Percentiles rank a stretch among this genome's conserved stretches.
Conservation (phyloP, 1,284 basidiomycete species). For the Cutaneotrichosporon dermatis region DNA sequence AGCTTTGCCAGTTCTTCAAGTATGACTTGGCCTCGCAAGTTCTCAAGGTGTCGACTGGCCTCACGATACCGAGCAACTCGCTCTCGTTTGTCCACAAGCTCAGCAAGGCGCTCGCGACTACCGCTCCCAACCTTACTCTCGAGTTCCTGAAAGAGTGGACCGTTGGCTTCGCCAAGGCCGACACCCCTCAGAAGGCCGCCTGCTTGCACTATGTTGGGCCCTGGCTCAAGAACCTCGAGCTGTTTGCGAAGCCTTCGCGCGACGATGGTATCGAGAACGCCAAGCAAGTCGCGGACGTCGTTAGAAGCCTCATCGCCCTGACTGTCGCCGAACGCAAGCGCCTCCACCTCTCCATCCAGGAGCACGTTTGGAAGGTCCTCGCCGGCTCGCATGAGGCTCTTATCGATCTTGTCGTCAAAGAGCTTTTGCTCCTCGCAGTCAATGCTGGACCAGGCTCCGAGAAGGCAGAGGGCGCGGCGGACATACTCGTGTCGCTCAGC, state of each 20-base stretch:
- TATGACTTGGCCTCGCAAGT: conserved; percentile 67
- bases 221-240: conserved; percentile 74
- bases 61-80: conserved; percentile 69
- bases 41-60: conserved; percentile 55
- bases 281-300: conserved; percentile 62
- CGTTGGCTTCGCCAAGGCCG: conserved; percentile 55
- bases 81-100: conserved; percentile 61
- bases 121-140: conserved; percentile 72
- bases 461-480: conserved; percentile 68
- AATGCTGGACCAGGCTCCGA: conserved; percentile 72
- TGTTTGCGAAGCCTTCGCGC: conserved; percentile 66
- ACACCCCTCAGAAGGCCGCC: conserved; percentile 61
- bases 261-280: conserved; percentile 38
- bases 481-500: conserved; percentile 67
- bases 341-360: conserved; percentile 63
- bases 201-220: conserved; percentile 76
- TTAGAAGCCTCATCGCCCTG: conserved; percentile 68
- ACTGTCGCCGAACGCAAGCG: conserved; percentile 65
- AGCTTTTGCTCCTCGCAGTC: conserved; percentile 70
- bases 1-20: conserved; percentile 71
- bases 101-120: conserved; percentile 66
- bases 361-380: conserved; percentile 69
- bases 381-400: conserved; percentile 62
- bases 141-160: conserved; percentile 81
- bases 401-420: conserved; percentile 68